Conservation (phyloP, 441 rosid species). For the Lepidium campestre region DNA sequence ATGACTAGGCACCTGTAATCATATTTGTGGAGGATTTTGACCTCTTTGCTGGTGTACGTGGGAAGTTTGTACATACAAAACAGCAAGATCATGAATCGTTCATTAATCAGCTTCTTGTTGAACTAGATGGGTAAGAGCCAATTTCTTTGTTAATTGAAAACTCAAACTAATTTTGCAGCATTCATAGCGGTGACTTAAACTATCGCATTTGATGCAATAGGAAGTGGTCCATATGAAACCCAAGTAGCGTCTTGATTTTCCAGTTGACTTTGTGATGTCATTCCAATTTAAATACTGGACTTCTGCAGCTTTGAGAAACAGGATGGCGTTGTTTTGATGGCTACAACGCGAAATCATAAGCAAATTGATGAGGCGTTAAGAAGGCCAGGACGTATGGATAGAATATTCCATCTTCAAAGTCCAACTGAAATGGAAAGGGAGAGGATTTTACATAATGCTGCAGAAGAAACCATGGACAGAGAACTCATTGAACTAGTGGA, state of each 20-base stretch:
- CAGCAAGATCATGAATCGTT: slow-evolving; percentile 97
- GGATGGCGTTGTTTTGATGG: slow-evolving; percentile 98
- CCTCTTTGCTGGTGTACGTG: slow-evolving; percentile 99
- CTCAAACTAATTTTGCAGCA: not conserved
- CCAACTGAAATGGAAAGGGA: slow-evolving; percentile 95
- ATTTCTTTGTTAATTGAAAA: slow-evolving; percentile 10
- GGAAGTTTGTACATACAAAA: slow-evolving; percentile 83
- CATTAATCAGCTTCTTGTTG: slow-evolving; percentile 96
- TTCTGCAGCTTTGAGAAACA: slow-evolving; percentile 85
- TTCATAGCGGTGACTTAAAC: not conserved
- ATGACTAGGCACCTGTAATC: slow-evolving; percentile 88
- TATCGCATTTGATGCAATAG: not conserved
- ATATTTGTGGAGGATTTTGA: slow-evolving; percentile 98
- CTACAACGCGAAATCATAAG: slow-evolving; percentile 83
- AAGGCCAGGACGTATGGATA: slow-evolving; percentile 98
- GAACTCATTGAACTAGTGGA: slow-evolving; percentile 74
- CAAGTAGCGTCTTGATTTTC: slow-evolving; percentile 5
- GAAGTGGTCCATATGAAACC: not conserved
- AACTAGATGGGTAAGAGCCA: slow-evolving; percentile 86
- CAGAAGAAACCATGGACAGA: slow-evolving; percentile 86
- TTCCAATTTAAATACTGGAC: not conserved
- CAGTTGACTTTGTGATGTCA: slow-evolving; percentile 3
- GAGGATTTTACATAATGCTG: slow-evolving; percentile 67
- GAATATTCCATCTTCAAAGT: slow-evolving; percentile 84
- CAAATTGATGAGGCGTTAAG: slow-evolving; percentile 92